These are phyloP conservation scores for Fusarium gaditjirri DNA, from an alignment of 2,329 filamentous ascomycete genomes.

Conservation along the genomic window DNA sequence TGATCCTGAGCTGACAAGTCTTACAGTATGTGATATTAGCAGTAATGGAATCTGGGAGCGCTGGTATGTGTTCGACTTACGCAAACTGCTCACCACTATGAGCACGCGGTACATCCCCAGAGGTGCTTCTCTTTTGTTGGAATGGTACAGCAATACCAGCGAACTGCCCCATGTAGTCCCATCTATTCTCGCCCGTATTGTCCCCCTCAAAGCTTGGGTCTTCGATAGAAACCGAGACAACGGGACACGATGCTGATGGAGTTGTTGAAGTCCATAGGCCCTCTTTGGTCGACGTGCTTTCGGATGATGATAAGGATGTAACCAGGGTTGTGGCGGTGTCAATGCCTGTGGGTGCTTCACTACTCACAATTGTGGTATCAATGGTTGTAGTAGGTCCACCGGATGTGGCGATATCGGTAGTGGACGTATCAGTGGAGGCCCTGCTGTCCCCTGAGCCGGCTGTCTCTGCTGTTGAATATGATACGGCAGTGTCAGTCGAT, in stretches of 20 bases:
- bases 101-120: background rate
- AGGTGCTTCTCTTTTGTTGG: background rate
- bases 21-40: background rate
- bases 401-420: background rate
- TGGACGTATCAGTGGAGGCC: background rate
- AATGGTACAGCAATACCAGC: background rate
- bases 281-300: background rate
- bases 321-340: background rate
- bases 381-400: background rate
- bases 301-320: background rate
- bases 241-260: background rate
- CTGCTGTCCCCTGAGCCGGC: background rate
- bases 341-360: background rate
- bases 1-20: background rate
- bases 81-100: conserved; percentile 1
- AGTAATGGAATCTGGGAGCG: too few relatives aligned
- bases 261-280: background rate
- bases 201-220: conserved; percentile 1
- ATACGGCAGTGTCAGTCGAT: background rate
- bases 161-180: background rate
- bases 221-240: background rate
- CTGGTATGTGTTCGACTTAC: background rate
- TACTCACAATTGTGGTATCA: background rate
- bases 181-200: background rate
- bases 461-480: background rate